Percentiles rank a stretch among this genome's conserved stretches.
phyloP scores from a whole-genome alignment of 352 stramenopile genomes.

The Phytopythium litorale region DNA sequence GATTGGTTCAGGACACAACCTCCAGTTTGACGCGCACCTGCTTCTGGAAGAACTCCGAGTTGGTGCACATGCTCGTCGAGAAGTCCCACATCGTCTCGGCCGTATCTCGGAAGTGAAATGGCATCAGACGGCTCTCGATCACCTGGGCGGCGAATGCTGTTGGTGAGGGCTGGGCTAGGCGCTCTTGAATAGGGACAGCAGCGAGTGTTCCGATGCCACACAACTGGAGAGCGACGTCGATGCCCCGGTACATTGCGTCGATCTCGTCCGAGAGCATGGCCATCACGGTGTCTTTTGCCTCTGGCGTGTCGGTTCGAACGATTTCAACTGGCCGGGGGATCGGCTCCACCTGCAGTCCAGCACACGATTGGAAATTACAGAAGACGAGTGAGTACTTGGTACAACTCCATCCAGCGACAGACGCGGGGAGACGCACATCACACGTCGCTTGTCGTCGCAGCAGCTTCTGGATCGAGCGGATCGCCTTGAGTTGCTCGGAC shows the following conservation, averaged over 20 bases:
- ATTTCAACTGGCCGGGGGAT: neutral
- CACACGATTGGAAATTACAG: neutral
- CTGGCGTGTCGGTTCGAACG: neutral
- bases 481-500: slow-evolving; percentile 1
- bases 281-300: neutral
- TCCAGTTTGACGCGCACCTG: neutral
- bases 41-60: neutral
- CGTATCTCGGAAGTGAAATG: neutral
- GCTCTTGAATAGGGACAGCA: neutral
- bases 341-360: neutral
- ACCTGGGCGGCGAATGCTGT: neutral
- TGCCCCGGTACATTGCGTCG: neutral
- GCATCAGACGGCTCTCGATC: slow-evolving; percentile 3
- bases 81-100: slow-evolving; percentile 1
- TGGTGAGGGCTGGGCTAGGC: neutral
- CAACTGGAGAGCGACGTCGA: neutral
- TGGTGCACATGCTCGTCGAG: neutral
- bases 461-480: slow-evolving; percentile 5
- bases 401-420: neutral
- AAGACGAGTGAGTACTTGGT: neutral
- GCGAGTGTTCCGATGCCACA: neutral
- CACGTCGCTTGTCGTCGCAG: neutral
- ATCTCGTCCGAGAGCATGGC: neutral
- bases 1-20: neutral
- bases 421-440: neutral